Conservation (phyloP, 139 green algal genomes). For the Picochlorum sp. region DNA sequence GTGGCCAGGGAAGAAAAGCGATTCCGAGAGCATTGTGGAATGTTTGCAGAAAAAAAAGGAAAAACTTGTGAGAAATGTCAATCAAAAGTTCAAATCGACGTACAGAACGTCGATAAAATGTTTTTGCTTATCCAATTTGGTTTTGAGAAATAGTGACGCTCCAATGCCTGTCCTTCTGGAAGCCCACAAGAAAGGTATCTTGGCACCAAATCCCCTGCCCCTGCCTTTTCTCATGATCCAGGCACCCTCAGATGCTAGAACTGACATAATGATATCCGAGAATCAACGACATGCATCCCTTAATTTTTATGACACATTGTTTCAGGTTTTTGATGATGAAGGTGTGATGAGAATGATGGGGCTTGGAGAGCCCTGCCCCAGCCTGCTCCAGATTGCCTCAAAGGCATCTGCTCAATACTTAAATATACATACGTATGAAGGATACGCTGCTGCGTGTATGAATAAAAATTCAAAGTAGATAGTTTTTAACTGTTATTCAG, state of each 20-base stretch:
- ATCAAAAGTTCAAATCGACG: conserved; percentile 25
- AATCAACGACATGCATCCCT: conserved; percentile 71
- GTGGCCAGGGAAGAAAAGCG: conserved; percentile 33
- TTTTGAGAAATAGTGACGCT: conserved; percentile 51
- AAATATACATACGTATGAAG: background rate
- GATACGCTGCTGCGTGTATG: too few species aligned
- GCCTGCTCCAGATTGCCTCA: background rate
- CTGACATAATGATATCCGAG: conserved; percentile 79
- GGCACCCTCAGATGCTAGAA: conserved; percentile 56
- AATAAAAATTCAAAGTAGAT: background rate
- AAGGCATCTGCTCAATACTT: background rate
- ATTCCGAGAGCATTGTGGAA: background rate
- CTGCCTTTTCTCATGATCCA: conserved; percentile 78
- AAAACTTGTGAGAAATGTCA: conserved; percentile 16
- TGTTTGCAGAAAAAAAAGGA: conserved; percentile 21
- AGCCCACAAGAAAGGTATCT: background rate
- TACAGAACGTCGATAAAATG: conserved; percentile 62
- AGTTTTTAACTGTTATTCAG: background rate
- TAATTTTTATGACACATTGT: conserved; percentile 67
- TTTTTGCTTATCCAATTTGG: conserved; percentile 46
- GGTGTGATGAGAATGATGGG: conserved; percentile 57
- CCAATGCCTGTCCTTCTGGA: background rate
- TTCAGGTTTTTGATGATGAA: conserved; percentile 75
- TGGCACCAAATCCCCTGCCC: conserved; percentile 43
- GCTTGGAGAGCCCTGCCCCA: conserved; percentile 8